These are phyloP conservation scores for Castanea crenata DNA, from an alignment of 306 rosid species.

Conservation along the genomic window DNA sequence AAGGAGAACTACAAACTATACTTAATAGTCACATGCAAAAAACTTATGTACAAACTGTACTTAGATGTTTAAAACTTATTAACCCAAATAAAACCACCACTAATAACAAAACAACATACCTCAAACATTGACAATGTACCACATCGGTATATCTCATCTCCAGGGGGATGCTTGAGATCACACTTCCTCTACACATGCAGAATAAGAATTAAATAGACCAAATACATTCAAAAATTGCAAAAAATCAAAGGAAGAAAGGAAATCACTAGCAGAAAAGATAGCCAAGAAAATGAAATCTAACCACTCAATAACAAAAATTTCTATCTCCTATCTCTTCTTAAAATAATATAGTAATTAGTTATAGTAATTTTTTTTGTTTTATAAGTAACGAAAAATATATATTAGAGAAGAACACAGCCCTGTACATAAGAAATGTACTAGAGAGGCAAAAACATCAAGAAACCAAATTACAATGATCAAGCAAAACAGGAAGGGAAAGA, in stretches of 20 bases:
- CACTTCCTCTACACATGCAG: conserved; percentile 73
- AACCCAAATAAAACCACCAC: background rate
- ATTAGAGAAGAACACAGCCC: too few relatives aligned
- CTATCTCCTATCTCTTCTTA: background rate
- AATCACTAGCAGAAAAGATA: background rate
- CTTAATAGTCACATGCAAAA: background rate
- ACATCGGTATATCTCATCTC: conserved; percentile 95
- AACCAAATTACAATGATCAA: too few relatives aligned
- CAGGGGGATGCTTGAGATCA: conserved; percentile 99
- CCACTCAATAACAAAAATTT: background rate
- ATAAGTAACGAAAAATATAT: too few relatives aligned
- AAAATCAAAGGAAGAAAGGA: background rate
- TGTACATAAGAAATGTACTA: too few relatives aligned
- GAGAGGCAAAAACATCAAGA: too few relatives aligned
- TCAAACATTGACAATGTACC: conserved; percentile 99
- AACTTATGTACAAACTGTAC: background rate
- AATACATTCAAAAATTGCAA: background rate
- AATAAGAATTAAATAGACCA: background rate
- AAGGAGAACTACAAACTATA: too few relatives aligned
- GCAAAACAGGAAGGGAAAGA: too few relatives aligned
- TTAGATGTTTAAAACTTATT: background rate
- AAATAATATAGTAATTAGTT: background rate
- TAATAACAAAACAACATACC: conserved; percentile 44
- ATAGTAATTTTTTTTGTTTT: too few relatives aligned
- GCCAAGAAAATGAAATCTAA: background rate